Conservation (phyloP, 1,139 yeast genomes). For the Diutina rugosa region DNA sequence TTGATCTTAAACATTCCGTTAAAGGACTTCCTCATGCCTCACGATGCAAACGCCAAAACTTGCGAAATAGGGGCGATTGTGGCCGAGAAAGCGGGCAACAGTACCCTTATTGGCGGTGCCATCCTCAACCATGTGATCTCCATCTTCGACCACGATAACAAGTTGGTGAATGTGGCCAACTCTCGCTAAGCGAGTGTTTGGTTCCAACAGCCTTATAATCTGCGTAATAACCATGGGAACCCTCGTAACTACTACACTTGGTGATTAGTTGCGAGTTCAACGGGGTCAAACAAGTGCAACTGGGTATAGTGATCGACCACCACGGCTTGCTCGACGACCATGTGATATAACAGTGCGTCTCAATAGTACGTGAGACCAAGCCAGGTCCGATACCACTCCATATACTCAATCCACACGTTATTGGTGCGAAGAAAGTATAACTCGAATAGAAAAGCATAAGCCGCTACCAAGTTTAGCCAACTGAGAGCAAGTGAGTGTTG, state of each 20-base stretch:
- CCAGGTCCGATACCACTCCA: background rate
- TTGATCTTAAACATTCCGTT: constrained; percentile 6
- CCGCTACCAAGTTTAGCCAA: background rate
- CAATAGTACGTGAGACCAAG: background rate
- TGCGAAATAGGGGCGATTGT: background rate
- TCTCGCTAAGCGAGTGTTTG: no score
- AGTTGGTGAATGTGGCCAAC: background rate
- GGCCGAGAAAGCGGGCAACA: background rate
- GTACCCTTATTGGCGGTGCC: background rate
- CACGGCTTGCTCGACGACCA: background rate
- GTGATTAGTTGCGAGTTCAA: no score
- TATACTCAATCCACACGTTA: background rate
- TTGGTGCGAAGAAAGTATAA: background rate
- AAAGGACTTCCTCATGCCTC: constrained; percentile 3
- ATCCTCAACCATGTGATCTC: background rate
- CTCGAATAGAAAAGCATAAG: background rate
- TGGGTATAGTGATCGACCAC: background rate
- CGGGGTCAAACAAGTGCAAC: background rate
- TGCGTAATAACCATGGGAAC: no score
- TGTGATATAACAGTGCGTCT: background rate
- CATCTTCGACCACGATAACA: background rate
- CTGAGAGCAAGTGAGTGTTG: background rate
- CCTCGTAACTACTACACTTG: no score
- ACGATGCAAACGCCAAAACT: background rate
- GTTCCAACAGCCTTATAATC: no score